Percentiles rank a stretch among this genome's conserved stretches.
These are phyloP conservation scores for Geranium incanum DNA, from an alignment of 441 rosid genomes.

Conservation along the genomic window DNA sequence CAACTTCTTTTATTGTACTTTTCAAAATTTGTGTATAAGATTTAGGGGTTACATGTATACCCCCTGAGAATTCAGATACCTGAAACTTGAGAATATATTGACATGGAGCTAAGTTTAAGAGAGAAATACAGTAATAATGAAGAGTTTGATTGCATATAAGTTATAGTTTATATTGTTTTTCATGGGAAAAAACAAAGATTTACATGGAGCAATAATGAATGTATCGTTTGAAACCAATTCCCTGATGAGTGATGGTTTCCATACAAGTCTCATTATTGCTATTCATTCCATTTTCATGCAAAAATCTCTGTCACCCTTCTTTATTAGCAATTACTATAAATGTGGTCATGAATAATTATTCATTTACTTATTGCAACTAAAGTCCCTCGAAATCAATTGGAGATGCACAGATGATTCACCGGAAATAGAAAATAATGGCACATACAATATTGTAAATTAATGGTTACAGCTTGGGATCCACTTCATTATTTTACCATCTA, in stretches of 20 bases:
- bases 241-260: background rate
- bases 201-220: background rate
- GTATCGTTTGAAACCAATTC: background rate
- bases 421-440: background rate
- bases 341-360: background rate
- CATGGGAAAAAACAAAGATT: background rate
- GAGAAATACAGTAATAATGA: no score
- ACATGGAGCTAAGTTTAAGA: no score
- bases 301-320: conserved; percentile 10
- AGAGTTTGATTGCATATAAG: no score
- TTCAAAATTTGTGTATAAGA: no score
- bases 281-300: conserved; percentile 4
- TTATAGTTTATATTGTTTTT: no score
- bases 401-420: conserved; percentile 4
- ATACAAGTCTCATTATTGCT: background rate
- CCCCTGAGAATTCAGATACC: no score
- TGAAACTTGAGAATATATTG: no score
- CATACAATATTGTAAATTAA: background rate
- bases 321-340: conserved; percentile 1
- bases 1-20: no score
- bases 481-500: no score
- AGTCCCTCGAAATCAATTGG: background rate
- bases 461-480: no score
- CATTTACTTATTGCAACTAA: background rate
- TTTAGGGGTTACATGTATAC: no score